A percentile compares a stretch with the other conserved stretches of the same genome.
Evolutionary conservation across 129 eudicot genomes (phyloP).

Genomic region (Escallonia rubra): DNA sequence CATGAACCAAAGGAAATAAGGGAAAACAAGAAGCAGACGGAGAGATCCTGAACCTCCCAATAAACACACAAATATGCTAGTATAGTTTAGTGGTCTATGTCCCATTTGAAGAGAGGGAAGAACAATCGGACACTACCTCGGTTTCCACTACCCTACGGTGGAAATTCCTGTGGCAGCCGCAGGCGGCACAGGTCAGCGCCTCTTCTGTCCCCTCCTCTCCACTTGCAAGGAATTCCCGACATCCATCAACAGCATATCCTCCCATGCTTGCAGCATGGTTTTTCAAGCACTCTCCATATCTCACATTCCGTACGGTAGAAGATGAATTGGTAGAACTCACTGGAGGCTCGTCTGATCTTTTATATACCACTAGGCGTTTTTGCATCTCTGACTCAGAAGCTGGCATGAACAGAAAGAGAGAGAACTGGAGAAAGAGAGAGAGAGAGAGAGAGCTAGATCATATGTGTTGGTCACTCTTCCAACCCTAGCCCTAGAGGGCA

Average conservation of each 20-base stretch:
- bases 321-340: slow-evolving; percentile 38
- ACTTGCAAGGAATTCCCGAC: slow-evolving; percentile 72
- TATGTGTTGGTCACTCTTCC: slow-evolving; percentile 25
- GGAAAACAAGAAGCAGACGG: slow-evolving; percentile 4
- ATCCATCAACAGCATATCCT: slow-evolving; percentile 79
- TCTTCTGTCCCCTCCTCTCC: slow-evolving; percentile 50
- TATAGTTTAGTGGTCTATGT: slow-evolving; percentile 10
- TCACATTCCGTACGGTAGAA: slow-evolving; percentile 37
- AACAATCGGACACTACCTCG: slow-evolving; percentile 35
- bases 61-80: slow-evolving; percentile 1
- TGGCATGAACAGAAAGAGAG: not conserved
- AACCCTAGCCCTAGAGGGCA: slow-evolving; percentile 50
- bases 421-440: not conserved
- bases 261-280: slow-evolving; percentile 83
- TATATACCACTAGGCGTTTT: slow-evolving; percentile 41
- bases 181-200: slow-evolving; percentile 73
- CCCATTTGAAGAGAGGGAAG: slow-evolving; percentile 29
- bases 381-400: slow-evolving; percentile 24
- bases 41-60: slow-evolving; percentile 15
- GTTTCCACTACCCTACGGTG: slow-evolving; percentile 62
- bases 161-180: slow-evolving; percentile 88
- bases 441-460: slow-evolving; percentile 11
- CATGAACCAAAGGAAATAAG: not conserved
- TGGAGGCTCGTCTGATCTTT: slow-evolving; percentile 30
- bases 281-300: slow-evolving; percentile 78